Evolutionary conservation across 148 eudicot species (phyloP), one percentile per base, ranked within the genome.

Genomic region (Heliosperma pusillum): DNA sequence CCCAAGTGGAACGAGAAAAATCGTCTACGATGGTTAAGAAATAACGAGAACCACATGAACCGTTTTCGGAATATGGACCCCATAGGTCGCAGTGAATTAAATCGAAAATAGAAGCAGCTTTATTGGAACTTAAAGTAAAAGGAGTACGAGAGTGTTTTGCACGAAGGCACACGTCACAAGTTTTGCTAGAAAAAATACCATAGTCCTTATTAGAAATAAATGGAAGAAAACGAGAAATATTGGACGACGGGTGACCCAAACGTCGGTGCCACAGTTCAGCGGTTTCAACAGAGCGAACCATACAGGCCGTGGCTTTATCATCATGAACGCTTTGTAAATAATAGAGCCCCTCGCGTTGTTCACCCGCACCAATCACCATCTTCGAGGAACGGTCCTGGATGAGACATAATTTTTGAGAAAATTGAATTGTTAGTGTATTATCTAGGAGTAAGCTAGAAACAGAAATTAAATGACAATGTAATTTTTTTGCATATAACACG

Each of bases 341-440:
- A 7, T n/a, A n/a, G n/a, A n/a, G n/a, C n/a, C n/a, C n/a, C n/a
- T n/a, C n/a, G n/a, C n/a, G n/a, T n/a, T n/a, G 70, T n/a, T 66
- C 70, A 66, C 52, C 26, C 47, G 70, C 70, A 17, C 70, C 70
- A 66, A 66, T 66, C 52, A 66, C 47, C 13, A 21, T 66, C 70
- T 25, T 15, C 52, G 26, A 66, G n/a, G 13, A 24, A 30, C 21
- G 70, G 70, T 66, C 52, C 52, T 66, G 16, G 7, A 66, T 66
- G 4, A 47, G 25, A 66, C 70, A 66, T 16, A 65, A 30, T 5
- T 7, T 16, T 13, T 27, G n/a, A 26, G 69, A 26, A 40, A 65
- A 65, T 27, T 13, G 44, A 29, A 65, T n/a, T 5, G 33, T 4
- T 5, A 19, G 33, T 26, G 3, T 16, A 15, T 17, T 26, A 30